Evolutionary conservation across 345 rosid genomes (phyloP), one percentile per base, ranked within the genome.

Genomic region (Mallotus nudiflorus): DNA sequence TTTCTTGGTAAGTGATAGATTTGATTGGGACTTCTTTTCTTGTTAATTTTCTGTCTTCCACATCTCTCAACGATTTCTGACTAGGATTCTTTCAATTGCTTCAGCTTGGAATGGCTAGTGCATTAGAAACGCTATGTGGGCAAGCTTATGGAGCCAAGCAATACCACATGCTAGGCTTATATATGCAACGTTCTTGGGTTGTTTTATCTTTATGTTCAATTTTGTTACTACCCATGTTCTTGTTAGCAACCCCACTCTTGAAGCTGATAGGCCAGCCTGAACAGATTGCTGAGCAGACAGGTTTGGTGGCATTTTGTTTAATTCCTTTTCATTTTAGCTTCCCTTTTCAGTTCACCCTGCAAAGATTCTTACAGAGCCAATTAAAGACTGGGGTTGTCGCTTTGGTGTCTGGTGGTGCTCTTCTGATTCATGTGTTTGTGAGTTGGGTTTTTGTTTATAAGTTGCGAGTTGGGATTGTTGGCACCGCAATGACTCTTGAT

Each of bases 31-130:
- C 3, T 19, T 19, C 20, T 3, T 33, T 59, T 59, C 45, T 7
- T 6, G 1, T 59, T 15, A 0, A n/a, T n/a, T n/a, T n/a, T n/a
- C n/a, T n/a, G n/a, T n/a, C n/a, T n/a, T n/a, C n/a, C n/a, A n/a
- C n/a, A n/a, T n/a, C n/a, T n/a, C n/a, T n/a, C n/a, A n/a, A n/a
- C n/a, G n/a, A n/a, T n/a, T n/a, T n/a, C n/a, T n/a, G n/a, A n/a
- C n/a, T n/a, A n/a, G n/a, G 22, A 28, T 5, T 39, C n/a, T 56
- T 33, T 56, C n/a, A 33, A 22, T 15, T 59, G 28, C 18, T 48
- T 20, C 55, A 83, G 86, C 67, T 83, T 52, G 91, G 91, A 29
- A 83, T 87, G 89, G 88, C 86, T 5, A 83, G 89, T 66, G 91
- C 89, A 19, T 61, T 83, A 53, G 91, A 85, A 73, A 87, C 87